Conservation (phyloP, 164 flowering plant genomes). For the Liquidambar formosana region DNA sequence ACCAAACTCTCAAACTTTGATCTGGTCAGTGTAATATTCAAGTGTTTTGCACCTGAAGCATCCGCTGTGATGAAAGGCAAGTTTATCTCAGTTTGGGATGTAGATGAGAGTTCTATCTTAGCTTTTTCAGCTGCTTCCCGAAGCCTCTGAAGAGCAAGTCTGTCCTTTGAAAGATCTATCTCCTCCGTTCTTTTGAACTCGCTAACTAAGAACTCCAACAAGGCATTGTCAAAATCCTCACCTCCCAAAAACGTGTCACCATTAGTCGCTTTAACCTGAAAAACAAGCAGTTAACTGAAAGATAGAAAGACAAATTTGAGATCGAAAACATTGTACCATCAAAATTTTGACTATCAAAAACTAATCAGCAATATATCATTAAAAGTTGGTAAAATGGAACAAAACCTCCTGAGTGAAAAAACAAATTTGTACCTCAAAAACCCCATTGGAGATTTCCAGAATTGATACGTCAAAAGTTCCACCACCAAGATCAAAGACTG, state of each 20-base stretch:
- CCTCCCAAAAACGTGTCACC: conserved; percentile 52
- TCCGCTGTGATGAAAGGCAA: conserved; percentile 45
- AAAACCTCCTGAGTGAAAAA: not conserved
- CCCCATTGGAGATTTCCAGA: conserved; percentile 41
- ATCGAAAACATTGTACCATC: no score
- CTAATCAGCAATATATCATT: no score
- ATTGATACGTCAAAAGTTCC: conserved; percentile 52
- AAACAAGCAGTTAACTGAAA: not conserved
- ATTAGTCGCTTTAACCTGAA: conserved; percentile 40
- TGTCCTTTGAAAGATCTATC: conserved; percentile 38
- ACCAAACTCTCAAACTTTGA: conserved; percentile 37
- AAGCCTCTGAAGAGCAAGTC: conserved; percentile 34
- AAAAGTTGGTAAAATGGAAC: not conserved
- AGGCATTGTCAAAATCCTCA: conserved; percentile 41
- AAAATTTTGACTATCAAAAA: no score
- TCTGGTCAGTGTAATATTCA: conserved; percentile 36
- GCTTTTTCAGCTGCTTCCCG: conserved; percentile 47
- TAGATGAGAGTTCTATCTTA: conserved; percentile 42
- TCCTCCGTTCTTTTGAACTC: conserved; percentile 34
- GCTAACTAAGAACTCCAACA: conserved; percentile 30
- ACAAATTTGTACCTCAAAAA: conserved; percentile 30
- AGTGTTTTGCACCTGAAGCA: conserved; percentile 43
- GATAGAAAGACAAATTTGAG: no score
- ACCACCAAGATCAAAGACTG: conserved; percentile 47
- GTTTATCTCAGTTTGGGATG: conserved; percentile 43